These are phyloP conservation scores for Cadophora luteo-olivacea DNA, from an alignment of 2,329 filamentous ascomycete species.

Conservation along the genomic window DNA sequence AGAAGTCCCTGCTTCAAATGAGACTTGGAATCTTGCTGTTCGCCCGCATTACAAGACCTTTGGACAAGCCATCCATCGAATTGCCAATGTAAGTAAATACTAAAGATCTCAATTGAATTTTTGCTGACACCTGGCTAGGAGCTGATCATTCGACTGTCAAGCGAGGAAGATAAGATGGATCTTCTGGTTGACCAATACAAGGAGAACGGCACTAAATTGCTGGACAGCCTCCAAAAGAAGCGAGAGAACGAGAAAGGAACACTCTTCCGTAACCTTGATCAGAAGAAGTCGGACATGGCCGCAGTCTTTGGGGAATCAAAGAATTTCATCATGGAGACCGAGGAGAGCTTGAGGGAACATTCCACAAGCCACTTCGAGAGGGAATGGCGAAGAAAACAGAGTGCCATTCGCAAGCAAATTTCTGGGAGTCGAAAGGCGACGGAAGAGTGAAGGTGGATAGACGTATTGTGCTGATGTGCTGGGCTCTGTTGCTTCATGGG, in stretches of 20 bases:
- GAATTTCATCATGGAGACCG: constrained; percentile 26
- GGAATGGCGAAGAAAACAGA: constrained; percentile 40
- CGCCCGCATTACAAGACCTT: constrained; percentile 42
- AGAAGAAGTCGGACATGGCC: constrained; percentile 35
- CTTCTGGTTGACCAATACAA: constrained; percentile 41
- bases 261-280: constrained; percentile 30
- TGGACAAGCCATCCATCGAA: constrained; percentile 37
- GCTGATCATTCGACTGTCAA: constrained; percentile 39
- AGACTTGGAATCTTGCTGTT: constrained; percentile 40
- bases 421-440: constrained; percentile 16
- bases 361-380: constrained; percentile 30
- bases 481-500: background rate
- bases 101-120: background rate
- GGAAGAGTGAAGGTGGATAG: background rate
- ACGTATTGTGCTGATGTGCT: background rate
- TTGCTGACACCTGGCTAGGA: constrained; percentile 40
- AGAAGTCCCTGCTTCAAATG: constrained; percentile 22
- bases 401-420: constrained; percentile 34
- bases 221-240: constrained; percentile 32
- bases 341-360: constrained; percentile 30
- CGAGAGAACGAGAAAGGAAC: constrained; percentile 29
- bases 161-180: constrained; percentile 41
- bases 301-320: constrained; percentile 34
- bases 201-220: constrained; percentile 39
- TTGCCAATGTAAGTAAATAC: constrained; percentile 41